Evolutionary conservation across 2,329 filamentous ascomycete genomes (phyloP), one percentile per base, ranked within the genome.

Genomic region (Zasmidium citrigriseum): DNA sequence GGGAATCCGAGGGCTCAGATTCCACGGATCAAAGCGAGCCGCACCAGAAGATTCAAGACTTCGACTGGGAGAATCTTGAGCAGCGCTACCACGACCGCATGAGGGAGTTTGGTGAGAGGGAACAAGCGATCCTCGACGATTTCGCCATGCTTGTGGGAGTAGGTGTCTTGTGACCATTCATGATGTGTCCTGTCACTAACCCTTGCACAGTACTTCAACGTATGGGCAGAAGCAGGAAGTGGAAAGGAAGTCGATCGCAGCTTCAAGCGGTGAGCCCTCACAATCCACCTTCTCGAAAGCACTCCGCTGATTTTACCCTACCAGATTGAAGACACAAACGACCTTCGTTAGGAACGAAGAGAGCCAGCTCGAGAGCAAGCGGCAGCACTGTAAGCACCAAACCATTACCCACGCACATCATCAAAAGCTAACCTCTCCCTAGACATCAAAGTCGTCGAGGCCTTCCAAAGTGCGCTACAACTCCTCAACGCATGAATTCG

Each of bases 61-160:
- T 90, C 68, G 85, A 93, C 74, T 96, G 92, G 92, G 79, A 87
- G 2, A 83, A 88, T n/a, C 87, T 96, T 27, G 82, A 92, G 72
- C 70, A 78, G 1, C 84, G 85, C 45, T 96, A 92, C 66, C 81
- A 87, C 59, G 77, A 83, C 53, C 86, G 85, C 18, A 83, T 96
- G 67, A 75, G 79, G 14, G 80, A 86, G 44, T 83, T 88, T 29
- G 82, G 86, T 52, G 77, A 79, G 1, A 77, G 86, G 1, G 91
- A 96, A 70, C 80, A 81, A 46, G 78, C 83, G 25, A 59, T 71
- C 5, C 62, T 66, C 16, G 12, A 48, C 5, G 70, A 72, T 10
- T 74, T 71, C 59, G 51, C 56, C 4, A 23, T 58, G 45, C 78
- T 93, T n/a, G 82, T 89, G 61, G 83, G 86, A 74, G 88, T 87